phyloP scores from a whole-genome alignment of 2,329 filamentous ascomycete genomes.

The Trichoderma atroviride region DNA sequence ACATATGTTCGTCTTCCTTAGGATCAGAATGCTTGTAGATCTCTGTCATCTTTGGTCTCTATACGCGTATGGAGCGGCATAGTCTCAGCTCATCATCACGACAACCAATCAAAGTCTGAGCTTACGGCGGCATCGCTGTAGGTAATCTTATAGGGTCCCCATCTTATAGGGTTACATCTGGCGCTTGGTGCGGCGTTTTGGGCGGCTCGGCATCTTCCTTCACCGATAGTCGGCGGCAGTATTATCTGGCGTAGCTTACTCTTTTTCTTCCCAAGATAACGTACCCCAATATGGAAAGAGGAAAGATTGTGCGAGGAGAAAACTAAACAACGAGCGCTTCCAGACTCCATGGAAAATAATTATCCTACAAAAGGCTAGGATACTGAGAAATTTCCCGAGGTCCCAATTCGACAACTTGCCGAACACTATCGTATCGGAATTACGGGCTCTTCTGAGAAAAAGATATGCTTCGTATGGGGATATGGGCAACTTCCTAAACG shows the following conservation, averaged over 20 bases:
- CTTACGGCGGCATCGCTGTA: neutral
- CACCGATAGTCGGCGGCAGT: neutral
- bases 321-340: neutral
- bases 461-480: too few species aligned
- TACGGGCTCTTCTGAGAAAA: neutral
- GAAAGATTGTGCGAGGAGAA: neutral
- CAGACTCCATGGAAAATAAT: neutral
- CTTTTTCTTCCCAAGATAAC: neutral
- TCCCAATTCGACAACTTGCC: neutral
- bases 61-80: neutral
- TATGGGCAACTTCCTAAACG: too few species aligned
- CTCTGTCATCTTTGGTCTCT: neutral
- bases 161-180: neutral
- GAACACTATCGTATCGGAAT: neutral
- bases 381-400: neutral
- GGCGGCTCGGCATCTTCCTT: neutral
- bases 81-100: neutral
- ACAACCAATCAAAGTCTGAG: neutral
- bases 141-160: neutral
- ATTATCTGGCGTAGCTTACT: neutral
- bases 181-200: too few species aligned
- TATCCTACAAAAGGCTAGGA: neutral
- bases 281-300: neutral
- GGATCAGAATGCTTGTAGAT: neutral
- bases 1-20: neutral